A percentile compares a stretch with the other conserved stretches of the same genome.
These are phyloP conservation scores for Pascua guehoae DNA, from an alignment of 1,284 basidiomycete species.

Conservation along the genomic window DNA sequence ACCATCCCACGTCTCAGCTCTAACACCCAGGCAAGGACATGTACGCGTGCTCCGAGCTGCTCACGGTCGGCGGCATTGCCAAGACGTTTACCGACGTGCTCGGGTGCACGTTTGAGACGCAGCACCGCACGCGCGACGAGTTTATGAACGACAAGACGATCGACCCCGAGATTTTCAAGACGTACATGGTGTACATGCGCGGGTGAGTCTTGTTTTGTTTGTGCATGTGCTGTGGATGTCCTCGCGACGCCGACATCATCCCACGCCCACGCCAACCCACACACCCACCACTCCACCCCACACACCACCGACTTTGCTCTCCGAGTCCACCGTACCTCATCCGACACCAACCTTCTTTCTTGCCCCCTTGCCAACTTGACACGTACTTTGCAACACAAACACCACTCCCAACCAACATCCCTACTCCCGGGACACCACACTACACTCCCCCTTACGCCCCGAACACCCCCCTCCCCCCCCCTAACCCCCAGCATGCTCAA, in stretches of 20 bases:
- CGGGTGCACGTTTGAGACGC: conserved; percentile 5
- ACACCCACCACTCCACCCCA: no score
- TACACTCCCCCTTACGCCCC: no score
- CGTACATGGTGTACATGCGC: background rate
- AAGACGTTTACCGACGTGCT: conserved; percentile 6
- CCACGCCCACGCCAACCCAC: no score
- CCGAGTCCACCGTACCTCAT: no score
- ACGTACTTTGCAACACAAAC: no score
- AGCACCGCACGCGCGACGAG: conserved; percentile 4
- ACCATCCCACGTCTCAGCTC: background rate
- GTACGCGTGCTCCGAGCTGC: conserved; percentile 9
- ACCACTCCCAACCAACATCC: no score
- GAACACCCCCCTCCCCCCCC: no score
- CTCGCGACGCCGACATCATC: no score
- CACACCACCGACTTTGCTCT: no score
- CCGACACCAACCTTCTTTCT: no score
- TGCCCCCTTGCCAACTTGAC: no score
- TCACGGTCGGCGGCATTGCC: conserved; percentile 9
- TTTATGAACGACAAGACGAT: conserved; percentile 8
- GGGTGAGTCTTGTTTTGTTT: background rate
- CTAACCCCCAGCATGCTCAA: conserved; percentile 3
- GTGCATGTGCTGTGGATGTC: background rate
- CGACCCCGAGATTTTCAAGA: conserved; percentile 9
- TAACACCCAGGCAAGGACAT: conserved; percentile 17
- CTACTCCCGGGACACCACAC: no score